Evolutionary conservation across 257 asterid genomes (phyloP), one percentile per base, ranked within the genome.

Genomic region (Nicotiana paniculata): DNA sequence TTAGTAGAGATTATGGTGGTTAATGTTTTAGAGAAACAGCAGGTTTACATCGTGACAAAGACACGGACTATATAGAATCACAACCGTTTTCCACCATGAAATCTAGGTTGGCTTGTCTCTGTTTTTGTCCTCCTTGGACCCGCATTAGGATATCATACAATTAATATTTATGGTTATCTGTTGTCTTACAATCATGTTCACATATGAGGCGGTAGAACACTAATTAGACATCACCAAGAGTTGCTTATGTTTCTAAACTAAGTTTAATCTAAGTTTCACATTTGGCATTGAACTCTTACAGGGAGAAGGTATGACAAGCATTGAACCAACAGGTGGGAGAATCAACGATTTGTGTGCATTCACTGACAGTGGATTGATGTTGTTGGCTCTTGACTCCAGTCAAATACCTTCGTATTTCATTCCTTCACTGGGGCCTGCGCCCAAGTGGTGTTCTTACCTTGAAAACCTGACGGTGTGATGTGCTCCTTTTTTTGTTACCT

Each of bases 351-450:
- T 92, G 79, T 94, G 98, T 78, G 93, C 93, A 80, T 94, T 91
- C 86, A 85, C 87, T 72, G 96, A 89, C 64, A 96, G 97, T 72
- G 99, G 99, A 37, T 85, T 96, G 87, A 87, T 96, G 33, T 77
- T 93, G 84, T 87, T 94, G 92, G 99, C 97, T 80, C 89, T 96
- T 82, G 99, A 94, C 87, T 90, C 86, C 87, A 93, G 95, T 84
- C 97, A 93, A 82, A 92, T 96, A 87, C 99, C 99, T 33, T 92
- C 97, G 83, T 96, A 91, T 86, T 96, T 93, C 89, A 91, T 93
- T 84, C 99, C 99, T 81, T 96, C 93, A 83, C 97, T 96, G 69
- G 99, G 99, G 70, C 97, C 97, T 72, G 99, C 98, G 66, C 99
- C 99, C 43, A 96, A 93, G 88, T 96, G 99, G 99, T 91, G 96